Conservation (phyloP, 805 yeast species). For the Debaryomyces maramus region DNA sequence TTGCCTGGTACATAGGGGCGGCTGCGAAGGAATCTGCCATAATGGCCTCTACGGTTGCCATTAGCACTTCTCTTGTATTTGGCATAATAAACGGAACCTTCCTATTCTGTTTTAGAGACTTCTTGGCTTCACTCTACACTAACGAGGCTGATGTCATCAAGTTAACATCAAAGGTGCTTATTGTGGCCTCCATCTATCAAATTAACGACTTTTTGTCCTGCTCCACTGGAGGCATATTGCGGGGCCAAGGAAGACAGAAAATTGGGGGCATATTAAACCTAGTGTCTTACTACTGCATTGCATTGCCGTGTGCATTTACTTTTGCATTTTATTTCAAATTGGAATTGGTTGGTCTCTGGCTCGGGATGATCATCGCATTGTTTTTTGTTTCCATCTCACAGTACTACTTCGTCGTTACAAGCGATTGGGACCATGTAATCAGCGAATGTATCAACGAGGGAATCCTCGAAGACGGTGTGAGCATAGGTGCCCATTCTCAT, state of each 20-base stretch:
- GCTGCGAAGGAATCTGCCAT: slow-evolving; percentile 43
- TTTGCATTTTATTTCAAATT: slow-evolving; percentile 42
- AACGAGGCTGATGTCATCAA: slow-evolving; percentile 37
- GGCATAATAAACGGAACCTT: slow-evolving; percentile 41
- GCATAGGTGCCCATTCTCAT: slow-evolving; percentile 30
- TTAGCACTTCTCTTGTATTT: slow-evolving; percentile 28
- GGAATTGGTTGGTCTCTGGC: slow-evolving; percentile 50
- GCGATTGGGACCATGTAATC: slow-evolving; percentile 46
- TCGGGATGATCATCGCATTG: slow-evolving; percentile 47
- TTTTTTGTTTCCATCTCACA: slow-evolving; percentile 39
- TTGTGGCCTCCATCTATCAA: slow-evolving; percentile 53
- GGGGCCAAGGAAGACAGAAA: slow-evolving; percentile 60
- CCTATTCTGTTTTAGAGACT: slow-evolving; percentile 35
- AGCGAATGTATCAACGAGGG: slow-evolving; percentile 44
- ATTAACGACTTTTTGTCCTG: slow-evolving; percentile 51
- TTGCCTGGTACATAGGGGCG: slow-evolving; percentile 77
- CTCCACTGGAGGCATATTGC: slow-evolving; percentile 51
- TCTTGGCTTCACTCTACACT: slow-evolving; percentile 43
- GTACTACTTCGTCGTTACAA: slow-evolving; percentile 39
- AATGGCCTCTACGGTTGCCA: slow-evolving; percentile 37
- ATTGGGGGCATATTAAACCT: slow-evolving; percentile 56
- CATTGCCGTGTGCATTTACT: slow-evolving; percentile 47
- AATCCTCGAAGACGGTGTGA: slow-evolving; percentile 34
- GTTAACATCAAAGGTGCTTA: slow-evolving; percentile 39
- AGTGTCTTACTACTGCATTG: slow-evolving; percentile 48